Percentiles rank a stretch among this genome's conserved stretches.
These are phyloP conservation scores for Nakazawaea populi DNA, from an alignment of 805 yeast species.

Conservation along the genomic window DNA sequence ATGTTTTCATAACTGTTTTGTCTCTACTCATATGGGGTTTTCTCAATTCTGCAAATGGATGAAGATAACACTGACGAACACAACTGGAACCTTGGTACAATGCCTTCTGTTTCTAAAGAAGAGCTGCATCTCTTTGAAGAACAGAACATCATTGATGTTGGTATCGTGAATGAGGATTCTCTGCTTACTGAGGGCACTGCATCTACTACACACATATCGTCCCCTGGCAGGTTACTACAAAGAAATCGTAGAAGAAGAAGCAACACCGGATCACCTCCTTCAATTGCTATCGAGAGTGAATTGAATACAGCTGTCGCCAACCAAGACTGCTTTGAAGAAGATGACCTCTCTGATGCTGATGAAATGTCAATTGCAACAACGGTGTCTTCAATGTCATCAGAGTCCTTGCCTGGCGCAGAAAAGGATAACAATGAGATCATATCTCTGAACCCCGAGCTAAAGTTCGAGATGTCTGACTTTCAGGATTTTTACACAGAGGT, in stretches of 20 bases:
- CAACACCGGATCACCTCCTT: not conserved
- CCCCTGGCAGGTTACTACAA: slow-evolving; percentile 10
- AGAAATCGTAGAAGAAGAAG: slow-evolving; percentile 4
- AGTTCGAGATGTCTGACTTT: slow-evolving; percentile 34
- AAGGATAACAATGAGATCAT: slow-evolving; percentile 24
- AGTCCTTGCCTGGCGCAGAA: slow-evolving; percentile 4
- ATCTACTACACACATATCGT: slow-evolving; percentile 6
- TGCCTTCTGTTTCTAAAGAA: slow-evolving; percentile 2
- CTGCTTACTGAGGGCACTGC: not conserved
- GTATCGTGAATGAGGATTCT: slow-evolving; percentile 9
- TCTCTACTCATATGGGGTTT: too few relatives aligned
- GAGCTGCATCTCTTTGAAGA: slow-evolving; percentile 11
- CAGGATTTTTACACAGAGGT: slow-evolving; percentile 32
- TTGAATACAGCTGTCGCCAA: slow-evolving; percentile 25
- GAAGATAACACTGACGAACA: slow-evolving; percentile 10
- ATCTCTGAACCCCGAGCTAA: slow-evolving; percentile 34
- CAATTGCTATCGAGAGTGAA: not conserved
- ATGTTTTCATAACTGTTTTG: too few relatives aligned
- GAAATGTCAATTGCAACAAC: slow-evolving; percentile 9
- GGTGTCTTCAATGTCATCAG: slow-evolving; percentile 1
- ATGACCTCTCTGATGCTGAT: slow-evolving; percentile 13
- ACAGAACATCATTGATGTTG: slow-evolving; percentile 10
- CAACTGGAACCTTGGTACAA: not conserved
- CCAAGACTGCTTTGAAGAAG: slow-evolving; percentile 24
- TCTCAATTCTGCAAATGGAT: not conserved